These are phyloP conservation scores for Cryptomeria japonica DNA, from an alignment of 75 land plant species.

Conservation along the genomic window DNA sequence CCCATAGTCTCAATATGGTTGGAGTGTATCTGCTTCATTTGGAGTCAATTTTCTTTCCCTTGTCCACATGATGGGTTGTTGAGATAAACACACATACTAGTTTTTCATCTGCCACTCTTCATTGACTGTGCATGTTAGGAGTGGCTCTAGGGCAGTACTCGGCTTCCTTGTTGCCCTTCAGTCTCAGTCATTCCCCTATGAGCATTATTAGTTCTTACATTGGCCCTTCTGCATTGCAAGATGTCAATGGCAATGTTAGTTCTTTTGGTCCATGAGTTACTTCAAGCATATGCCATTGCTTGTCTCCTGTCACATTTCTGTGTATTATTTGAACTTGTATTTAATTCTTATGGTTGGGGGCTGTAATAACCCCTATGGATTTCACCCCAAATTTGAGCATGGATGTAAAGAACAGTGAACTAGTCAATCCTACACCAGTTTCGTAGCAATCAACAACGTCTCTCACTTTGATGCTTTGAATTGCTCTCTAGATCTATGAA, in stretches of 20 bases:
- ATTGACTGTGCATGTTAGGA: background rate
- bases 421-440: too few relatives aligned
- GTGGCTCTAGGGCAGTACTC: background rate
- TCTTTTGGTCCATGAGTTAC: background rate
- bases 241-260: background rate
- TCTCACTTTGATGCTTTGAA: too few relatives aligned
- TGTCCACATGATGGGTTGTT: background rate
- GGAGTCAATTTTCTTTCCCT: background rate
- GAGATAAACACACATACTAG: background rate
- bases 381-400: too few relatives aligned
- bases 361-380: too few relatives aligned
- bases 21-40: background rate
- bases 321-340: too few relatives aligned
- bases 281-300: background rate
- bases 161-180: background rate
- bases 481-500: too few relatives aligned
- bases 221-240: background rate
- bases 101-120: too few relatives aligned
- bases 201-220: background rate
- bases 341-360: background rate
- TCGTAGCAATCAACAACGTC: too few relatives aligned
- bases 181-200: background rate
- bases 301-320: background rate
- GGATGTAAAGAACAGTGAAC: too few relatives aligned
- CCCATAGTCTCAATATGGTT: too few relatives aligned